Conservation (phyloP, 148 eudicot species). For the Vaccinium corymbosum region DNA sequence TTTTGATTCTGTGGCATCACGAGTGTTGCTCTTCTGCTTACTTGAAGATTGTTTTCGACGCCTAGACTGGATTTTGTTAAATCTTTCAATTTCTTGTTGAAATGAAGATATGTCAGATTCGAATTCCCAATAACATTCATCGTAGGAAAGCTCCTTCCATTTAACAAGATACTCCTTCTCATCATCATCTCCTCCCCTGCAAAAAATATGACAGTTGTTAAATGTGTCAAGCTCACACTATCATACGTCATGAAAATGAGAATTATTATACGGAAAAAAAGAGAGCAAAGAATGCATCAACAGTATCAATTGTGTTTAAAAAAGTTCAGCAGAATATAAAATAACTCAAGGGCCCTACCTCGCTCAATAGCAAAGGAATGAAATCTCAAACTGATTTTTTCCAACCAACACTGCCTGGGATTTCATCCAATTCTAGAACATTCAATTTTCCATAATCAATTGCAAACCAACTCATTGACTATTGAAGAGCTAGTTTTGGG, state of each 20-base stretch:
- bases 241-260: not conserved
- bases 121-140: conserved; percentile 93
- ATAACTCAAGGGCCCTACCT: not conserved
- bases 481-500: not conserved
- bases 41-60: conserved; percentile 43
- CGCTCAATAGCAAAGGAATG: not conserved
- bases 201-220: conserved; percentile 4
- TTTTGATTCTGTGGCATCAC: conserved; percentile 54
- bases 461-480: not conserved
- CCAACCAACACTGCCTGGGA: not conserved
- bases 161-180: conserved; percentile 92
- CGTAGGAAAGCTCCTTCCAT: conserved; percentile 84
- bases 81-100: conserved; percentile 69
- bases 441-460: not conserved
- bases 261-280: not conserved
- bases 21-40: conserved; percentile 47
- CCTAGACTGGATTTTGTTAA: conserved; percentile 52
- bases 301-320: not conserved
- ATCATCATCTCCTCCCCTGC: conserved; percentile 64
- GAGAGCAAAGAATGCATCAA: not conserved
- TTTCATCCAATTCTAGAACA: not conserved
- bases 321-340: not conserved
- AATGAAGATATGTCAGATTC: conserved; percentile 83
- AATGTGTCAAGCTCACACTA: not conserved
- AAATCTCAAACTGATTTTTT: not conserved